A percentile compares a stretch with the other conserved stretches of the same genome.
Conservation (phyloP, 345 rosid species). For the Hevea brasiliensis region DNA sequence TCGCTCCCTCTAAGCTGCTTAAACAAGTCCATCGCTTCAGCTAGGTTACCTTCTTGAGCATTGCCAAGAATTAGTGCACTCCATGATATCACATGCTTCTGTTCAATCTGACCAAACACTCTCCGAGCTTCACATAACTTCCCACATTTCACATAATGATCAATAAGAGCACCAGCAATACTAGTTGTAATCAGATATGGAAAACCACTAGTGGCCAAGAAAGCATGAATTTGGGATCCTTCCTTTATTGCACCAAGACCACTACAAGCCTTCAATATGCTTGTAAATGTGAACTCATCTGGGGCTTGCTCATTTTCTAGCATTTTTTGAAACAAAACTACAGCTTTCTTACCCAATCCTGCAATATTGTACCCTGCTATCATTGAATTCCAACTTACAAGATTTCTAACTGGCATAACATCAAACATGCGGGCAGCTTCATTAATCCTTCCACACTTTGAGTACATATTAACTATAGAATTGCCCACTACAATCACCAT, state of each 20-base stretch:
- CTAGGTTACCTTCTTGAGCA: conserved; percentile 71
- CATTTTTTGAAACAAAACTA: conserved; percentile 57
- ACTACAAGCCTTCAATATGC: conserved; percentile 70
- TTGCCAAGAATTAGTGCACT: conserved; percentile 74
- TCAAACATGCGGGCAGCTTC: conserved; percentile 60
- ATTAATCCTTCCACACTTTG: conserved; percentile 59
- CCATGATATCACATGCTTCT: conserved; percentile 69
- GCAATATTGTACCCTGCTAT: conserved; percentile 55
- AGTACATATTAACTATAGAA: conserved; percentile 77
- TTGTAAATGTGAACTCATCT: conserved; percentile 68
- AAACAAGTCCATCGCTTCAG: conserved; percentile 68
- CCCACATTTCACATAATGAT: conserved; percentile 76
- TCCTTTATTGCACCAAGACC: conserved; percentile 43
- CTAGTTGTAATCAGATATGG: conserved; percentile 38
- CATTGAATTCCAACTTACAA: conserved; percentile 79
- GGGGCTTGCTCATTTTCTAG: conserved; percentile 42
- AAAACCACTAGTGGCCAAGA: conserved; percentile 58
- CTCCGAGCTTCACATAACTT: conserved; percentile 47
- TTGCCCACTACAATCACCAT: conserved; percentile 60
- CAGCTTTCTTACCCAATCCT: conserved; percentile 57
- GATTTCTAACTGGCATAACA: conserved; percentile 44
- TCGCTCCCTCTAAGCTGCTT: conserved; percentile 46
- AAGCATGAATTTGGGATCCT: conserved; percentile 67
- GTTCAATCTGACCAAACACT: conserved; percentile 54
- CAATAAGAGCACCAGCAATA: conserved; percentile 67